phyloP scores from a whole-genome alignment of 1,139 yeast species.

The Suhomyces taliae region DNA sequence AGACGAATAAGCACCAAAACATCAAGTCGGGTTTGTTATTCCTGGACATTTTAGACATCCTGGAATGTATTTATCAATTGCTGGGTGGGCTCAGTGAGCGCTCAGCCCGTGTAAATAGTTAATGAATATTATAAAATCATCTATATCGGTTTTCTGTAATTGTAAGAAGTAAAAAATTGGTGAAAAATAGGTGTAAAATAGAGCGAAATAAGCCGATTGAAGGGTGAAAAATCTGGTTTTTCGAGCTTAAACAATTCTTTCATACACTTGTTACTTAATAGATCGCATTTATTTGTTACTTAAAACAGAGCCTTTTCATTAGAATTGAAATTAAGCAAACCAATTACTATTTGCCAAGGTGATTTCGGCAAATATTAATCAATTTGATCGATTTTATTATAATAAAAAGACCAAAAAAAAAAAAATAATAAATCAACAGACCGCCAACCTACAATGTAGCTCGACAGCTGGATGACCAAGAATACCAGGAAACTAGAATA shows the following conservation, averaged over 20 bases:
- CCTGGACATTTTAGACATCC: background rate
- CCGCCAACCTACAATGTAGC: background rate
- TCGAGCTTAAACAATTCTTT: too few species aligned
- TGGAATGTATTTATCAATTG: background rate
- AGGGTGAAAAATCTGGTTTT: too few species aligned
- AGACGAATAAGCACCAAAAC: constrained; percentile 40
- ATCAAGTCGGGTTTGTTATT: background rate
- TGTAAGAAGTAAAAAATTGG: too few species aligned
- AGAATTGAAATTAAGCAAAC: background rate
- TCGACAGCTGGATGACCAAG: background rate
- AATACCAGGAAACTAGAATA: too few species aligned
- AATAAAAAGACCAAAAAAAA: too few species aligned
- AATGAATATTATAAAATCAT: background rate
- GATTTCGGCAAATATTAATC: background rate
- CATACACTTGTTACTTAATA: too few species aligned
- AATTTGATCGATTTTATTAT: background rate
- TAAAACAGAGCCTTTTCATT: background rate
- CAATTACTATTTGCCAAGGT: background rate
- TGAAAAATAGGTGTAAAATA: too few species aligned
- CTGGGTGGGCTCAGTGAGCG: background rate
- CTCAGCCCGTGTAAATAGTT: background rate
- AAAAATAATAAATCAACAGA: background rate
- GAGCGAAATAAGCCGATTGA: too few species aligned
- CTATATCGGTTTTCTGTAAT: too few species aligned
- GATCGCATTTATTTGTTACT: background rate